Evolutionary conservation across 2,329 filamentous ascomycete species (phyloP).

Genomic region (Beauveria caledonica): DNA sequence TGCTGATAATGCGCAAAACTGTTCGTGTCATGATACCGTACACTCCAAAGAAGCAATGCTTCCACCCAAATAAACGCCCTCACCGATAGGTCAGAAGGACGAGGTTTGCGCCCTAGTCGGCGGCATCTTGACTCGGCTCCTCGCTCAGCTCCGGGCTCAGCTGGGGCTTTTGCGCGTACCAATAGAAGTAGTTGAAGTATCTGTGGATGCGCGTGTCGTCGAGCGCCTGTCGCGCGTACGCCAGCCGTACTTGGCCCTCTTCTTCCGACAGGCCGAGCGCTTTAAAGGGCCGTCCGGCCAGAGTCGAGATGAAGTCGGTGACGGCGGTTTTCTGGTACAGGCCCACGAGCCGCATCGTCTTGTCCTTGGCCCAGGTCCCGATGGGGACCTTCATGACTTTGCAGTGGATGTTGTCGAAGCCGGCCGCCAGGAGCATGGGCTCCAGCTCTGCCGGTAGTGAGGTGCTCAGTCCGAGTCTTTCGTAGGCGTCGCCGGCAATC

Average conservation of each 20-base stretch:
- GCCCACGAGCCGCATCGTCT: conserved; percentile 32
- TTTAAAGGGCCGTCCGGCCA: conserved; percentile 33
- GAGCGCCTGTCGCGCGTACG: conserved; percentile 25
- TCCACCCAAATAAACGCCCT: not conserved
- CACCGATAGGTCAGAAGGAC: not conserved
- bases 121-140: not conserved
- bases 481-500: conserved; percentile 23
- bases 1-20: not conserved
- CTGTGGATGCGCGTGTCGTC: conserved; percentile 29
- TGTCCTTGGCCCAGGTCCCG: conserved; percentile 35
- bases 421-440: conserved; percentile 28
- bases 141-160: not conserved
- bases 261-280: conserved; percentile 27
- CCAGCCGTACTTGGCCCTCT: conserved; percentile 27
- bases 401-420: conserved; percentile 36
- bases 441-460: conserved; percentile 27
- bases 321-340: conserved; percentile 36
- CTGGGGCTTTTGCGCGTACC: conserved; percentile 34
- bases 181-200: conserved; percentile 34
- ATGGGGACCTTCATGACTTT: conserved; percentile 38
- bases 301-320: conserved; percentile 32
- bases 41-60: not conserved
- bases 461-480: conserved; percentile 31
- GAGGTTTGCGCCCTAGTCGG: not conserved
- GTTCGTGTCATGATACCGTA: not conserved